A percentile compares a stretch with the other conserved stretches of the same genome.
Conservation (phyloP, 306 rosid species). For the Quercus engelmannii region DNA sequence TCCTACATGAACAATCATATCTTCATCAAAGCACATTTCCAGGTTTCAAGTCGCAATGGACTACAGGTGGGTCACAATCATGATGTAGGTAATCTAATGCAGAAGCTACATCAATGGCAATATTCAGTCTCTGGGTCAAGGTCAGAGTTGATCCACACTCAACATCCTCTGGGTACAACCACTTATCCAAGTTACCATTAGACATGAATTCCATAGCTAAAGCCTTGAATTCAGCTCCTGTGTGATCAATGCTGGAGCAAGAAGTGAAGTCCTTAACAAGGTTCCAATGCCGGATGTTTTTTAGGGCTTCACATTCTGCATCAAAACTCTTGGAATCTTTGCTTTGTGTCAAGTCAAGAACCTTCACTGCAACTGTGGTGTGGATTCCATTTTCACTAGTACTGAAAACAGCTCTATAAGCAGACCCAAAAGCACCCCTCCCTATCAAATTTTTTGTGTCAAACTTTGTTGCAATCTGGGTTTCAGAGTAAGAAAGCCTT, state of each 20-base stretch:
- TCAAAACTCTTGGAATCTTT: too few species aligned
- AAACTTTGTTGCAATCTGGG: too few species aligned
- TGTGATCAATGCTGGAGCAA: conserved; percentile 37
- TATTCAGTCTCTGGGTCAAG: conserved; percentile 30
- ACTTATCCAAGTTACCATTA: conserved; percentile 31
- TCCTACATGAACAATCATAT: conserved; percentile 39
- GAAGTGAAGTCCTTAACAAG: conserved; percentile 33
- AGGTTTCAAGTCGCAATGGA: conserved; percentile 49
- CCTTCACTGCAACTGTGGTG: too few species aligned
- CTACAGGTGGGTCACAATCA: conserved; percentile 40
- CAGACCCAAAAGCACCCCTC: too few species aligned
- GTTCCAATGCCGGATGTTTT: conserved; percentile 2
- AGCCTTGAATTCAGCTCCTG: conserved; percentile 39
- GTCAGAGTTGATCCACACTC: conserved; percentile 27
- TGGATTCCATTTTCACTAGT: too few species aligned
- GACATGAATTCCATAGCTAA: conserved; percentile 41
- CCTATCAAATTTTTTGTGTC: too few species aligned
- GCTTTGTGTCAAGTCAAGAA: too few species aligned
- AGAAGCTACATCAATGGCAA: conserved; percentile 39
- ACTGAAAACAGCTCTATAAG: too few species aligned
- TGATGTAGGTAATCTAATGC: conserved; percentile 46
- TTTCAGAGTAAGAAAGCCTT: too few species aligned
- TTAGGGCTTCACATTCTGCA: too few species aligned
- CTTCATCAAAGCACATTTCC: conserved; percentile 35
- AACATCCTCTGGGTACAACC: conserved; percentile 16